Conservation (phyloP, 352 stramenopile genomes). For the Aphanomyces euteiches region DNA sequence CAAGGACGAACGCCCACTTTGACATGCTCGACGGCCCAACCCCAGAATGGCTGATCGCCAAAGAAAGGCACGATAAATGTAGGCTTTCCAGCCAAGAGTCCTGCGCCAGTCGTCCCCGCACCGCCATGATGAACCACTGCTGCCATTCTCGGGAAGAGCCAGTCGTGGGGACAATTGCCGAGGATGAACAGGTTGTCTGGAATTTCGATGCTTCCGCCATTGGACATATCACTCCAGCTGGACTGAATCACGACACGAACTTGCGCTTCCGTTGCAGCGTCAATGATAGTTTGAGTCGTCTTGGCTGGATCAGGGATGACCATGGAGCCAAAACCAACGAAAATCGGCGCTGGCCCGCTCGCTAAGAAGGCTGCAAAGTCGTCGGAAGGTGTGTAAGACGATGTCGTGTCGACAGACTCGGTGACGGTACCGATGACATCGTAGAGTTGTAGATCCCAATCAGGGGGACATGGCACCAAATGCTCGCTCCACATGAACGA, state of each 20-base stretch:
- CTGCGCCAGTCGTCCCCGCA: conserved; percentile 88
- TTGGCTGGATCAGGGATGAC: conserved; percentile 74
- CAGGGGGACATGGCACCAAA: conserved; percentile 82
- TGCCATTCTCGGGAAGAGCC: conserved; percentile 84
- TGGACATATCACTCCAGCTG: conserved; percentile 75
- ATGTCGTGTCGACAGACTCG: background rate
- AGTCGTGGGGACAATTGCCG: conserved; percentile 82
- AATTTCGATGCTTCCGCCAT: conserved; percentile 37
- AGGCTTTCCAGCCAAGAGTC: conserved; percentile 85
- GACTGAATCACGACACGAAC: conserved; percentile 88
- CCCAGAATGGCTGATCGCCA: conserved; percentile 94
- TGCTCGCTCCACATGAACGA: conserved; percentile 86
- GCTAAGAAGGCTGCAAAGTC: conserved; percentile 68
- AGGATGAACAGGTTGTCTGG: conserved; percentile 64
- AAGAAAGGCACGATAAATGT: conserved; percentile 95
- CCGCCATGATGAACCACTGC: conserved; percentile 76
- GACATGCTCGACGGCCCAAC: conserved; percentile 65
- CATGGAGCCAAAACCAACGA: conserved; percentile 94
- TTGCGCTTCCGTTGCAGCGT: conserved; percentile 53
- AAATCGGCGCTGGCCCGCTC: conserved; percentile 71
- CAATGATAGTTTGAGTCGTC: conserved; percentile 81
- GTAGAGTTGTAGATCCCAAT: conserved; percentile 81
- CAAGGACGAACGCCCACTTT: conserved; percentile 84
- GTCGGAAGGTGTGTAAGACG: conserved; percentile 44
- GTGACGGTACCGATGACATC: conserved; percentile 86